These are phyloP conservation scores for Verticillium tricorpus DNA, from an alignment of 2,329 filamentous ascomycete species.

Conservation along the genomic window DNA sequence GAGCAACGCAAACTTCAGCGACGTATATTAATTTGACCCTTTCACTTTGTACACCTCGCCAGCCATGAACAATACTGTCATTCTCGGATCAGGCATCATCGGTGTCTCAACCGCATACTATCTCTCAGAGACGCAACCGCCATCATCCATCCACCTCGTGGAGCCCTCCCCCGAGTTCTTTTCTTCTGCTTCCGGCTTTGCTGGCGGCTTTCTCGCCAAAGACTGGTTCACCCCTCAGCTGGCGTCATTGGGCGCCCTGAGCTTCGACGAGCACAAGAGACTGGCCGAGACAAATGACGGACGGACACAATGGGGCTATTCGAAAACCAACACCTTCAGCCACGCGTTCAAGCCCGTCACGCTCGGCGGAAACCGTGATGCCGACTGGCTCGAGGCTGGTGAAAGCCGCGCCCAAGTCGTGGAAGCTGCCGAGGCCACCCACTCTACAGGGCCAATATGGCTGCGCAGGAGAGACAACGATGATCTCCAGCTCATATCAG, in stretches of 20 bases:
- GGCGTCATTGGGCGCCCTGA: conserved; percentile 58
- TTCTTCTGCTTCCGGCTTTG: conserved; percentile 68
- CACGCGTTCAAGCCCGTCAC: conserved; percentile 31
- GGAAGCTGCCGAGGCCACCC: conserved; percentile 23
- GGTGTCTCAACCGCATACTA: conserved; percentile 70
- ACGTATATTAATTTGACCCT: background rate
- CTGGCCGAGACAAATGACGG: conserved; percentile 60
- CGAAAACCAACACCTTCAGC: conserved; percentile 53
- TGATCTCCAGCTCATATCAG: conserved; percentile 56
- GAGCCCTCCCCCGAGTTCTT: conserved; percentile 54
- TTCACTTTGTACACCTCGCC: background rate
- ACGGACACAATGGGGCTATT: conserved; percentile 44
- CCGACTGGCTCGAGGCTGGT: conserved; percentile 64
- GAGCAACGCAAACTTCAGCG: too few relatives aligned
- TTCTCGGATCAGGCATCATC: conserved; percentile 67
- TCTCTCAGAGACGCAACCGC: conserved; percentile 47
- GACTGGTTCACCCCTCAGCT: conserved; percentile 65
- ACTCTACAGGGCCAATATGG: conserved; percentile 48
- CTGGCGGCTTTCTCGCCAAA: conserved; percentile 67
- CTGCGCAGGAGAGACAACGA: conserved; percentile 51
- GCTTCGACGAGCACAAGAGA: conserved; percentile 62
- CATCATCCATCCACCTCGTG: conserved; percentile 40
- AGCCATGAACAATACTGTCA: conserved; percentile 51
- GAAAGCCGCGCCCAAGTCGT: conserved; percentile 56
- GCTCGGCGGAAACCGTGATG: conserved; percentile 37